Conservation (phyloP, 768 basidiomycete genomes). For the Neoboletus subvelutipes region DNA sequence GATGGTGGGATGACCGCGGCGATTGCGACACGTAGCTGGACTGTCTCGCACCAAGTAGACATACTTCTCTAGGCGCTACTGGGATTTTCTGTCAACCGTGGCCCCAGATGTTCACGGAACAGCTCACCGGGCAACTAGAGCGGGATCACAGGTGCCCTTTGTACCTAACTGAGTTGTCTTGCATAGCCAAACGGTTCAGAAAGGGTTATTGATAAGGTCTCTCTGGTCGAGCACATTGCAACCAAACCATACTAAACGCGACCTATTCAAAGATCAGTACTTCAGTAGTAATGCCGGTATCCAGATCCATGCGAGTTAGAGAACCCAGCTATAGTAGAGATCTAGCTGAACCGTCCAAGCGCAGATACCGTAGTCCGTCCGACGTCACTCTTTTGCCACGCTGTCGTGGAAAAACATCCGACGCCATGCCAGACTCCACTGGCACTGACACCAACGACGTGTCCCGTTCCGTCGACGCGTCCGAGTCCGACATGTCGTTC, state of each 20-base stretch:
- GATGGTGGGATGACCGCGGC: too few species aligned
- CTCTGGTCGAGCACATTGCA: neutral
- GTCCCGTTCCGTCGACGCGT: neutral
- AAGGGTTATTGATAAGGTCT: neutral
- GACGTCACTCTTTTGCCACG: neutral
- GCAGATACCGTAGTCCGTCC: neutral
- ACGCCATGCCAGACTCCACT: neutral
- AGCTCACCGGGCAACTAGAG: too few species aligned
- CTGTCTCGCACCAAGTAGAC: too few species aligned
- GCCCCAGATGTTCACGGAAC: too few species aligned
- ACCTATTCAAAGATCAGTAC: too few species aligned
- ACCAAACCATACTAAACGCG: neutral
- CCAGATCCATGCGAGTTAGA: neutral
- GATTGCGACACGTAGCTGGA: too few species aligned
- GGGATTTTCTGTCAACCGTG: too few species aligned
- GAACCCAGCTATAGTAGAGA: neutral
- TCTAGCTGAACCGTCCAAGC: too few species aligned
- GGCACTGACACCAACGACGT: neutral
- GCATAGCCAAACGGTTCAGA: too few species aligned
- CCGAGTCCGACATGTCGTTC: constrained; percentile 21
- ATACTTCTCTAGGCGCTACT: too few species aligned
- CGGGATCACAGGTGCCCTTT: too few species aligned
- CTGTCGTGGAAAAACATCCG: neutral
- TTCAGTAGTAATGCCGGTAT: neutral
- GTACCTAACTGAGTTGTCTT: too few species aligned